Conservation (phyloP, 2,329 filamentous ascomycete species). For the Elsinoe fawcettii region DNA sequence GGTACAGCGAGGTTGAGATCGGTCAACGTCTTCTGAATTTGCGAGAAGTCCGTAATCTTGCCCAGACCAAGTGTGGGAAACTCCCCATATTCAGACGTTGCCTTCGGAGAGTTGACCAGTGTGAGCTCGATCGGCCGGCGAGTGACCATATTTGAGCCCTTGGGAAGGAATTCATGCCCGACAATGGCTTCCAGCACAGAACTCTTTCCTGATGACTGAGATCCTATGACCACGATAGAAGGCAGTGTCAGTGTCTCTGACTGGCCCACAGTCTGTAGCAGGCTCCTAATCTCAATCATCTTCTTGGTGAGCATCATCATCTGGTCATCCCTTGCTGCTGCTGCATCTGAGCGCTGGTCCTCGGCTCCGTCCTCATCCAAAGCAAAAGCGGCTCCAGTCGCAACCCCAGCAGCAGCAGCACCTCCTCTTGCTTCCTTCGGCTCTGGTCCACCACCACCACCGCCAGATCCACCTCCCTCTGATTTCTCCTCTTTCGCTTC, state of each 20-base stretch:
- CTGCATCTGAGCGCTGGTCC: constrained; percentile 52
- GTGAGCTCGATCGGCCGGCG: constrained; percentile 92
- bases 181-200: constrained; percentile 96
- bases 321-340: constrained; percentile 79
- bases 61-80: constrained; percentile 86
- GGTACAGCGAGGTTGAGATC: constrained; percentile 92
- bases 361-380: constrained; percentile 62
- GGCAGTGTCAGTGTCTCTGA: constrained; percentile 80
- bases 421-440: constrained; percentile 35
- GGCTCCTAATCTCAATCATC: constrained; percentile 97
- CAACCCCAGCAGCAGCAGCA: constrained; percentile 57
- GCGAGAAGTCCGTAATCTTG: constrained; percentile 83
- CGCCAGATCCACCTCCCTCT: constrained; percentile 25
- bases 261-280: constrained; percentile 86
- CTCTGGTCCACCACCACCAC: constrained; percentile 34
- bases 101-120: constrained; percentile 85
- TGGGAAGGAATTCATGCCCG: constrained; percentile 93
- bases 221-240: constrained; percentile 98
- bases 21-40: constrained; percentile 87
- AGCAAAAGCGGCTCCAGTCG: constrained; percentile 69
- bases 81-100: constrained; percentile 84
- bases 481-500: constrained; percentile 23
- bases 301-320: constrained; percentile 99
- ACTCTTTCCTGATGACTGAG: constrained; percentile 96
- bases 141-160: constrained; percentile 98